phyloP scores from a whole-genome alignment of 2,329 filamentous ascomycete species.

The Phyllosticta citrichinensis region DNA sequence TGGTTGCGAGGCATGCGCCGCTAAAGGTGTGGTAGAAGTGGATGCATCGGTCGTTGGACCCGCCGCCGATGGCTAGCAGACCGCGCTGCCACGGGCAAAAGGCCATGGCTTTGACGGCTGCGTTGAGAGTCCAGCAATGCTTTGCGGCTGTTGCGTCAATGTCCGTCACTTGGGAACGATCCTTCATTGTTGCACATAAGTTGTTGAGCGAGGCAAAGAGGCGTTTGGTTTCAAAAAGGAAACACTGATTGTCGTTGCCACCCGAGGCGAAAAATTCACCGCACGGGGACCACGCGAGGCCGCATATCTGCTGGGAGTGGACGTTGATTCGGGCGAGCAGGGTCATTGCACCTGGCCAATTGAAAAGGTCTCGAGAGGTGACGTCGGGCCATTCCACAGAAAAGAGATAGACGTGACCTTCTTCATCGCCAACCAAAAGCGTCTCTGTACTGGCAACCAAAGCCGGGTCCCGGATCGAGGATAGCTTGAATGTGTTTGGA shows the following conservation, averaged over 20 bases:
- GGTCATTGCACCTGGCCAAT: conserved; percentile 69
- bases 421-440: conserved; percentile 75
- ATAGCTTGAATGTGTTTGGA: conserved; percentile 46
- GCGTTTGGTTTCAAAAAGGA: conserved; percentile 59
- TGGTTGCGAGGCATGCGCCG: conserved; percentile 76
- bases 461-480: conserved; percentile 40
- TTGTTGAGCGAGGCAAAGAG: conserved; percentile 14
- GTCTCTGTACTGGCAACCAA: conserved; percentile 62
- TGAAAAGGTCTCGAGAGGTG: conserved; percentile 53
- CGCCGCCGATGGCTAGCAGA: conserved; percentile 81
- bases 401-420: conserved; percentile 78
- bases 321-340: conserved; percentile 66
- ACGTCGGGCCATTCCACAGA: conserved; percentile 67
- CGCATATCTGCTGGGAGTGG: conserved; percentile 85
- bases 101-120: conserved; percentile 91
- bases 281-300: conserved; percentile 74
- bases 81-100: conserved; percentile 92
- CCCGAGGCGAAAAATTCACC: conserved; percentile 74
- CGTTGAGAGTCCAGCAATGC: conserved; percentile 68
- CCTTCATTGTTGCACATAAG: conserved; percentile 20
- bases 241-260: conserved; percentile 85
- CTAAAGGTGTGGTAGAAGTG: conserved; percentile 88
- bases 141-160: conserved; percentile 46
- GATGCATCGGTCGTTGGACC: conserved; percentile 88
- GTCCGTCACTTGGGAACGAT: conserved; percentile 16